Base-by-base conservation (phyloP, 345 rosid genomes). In the Reutealis trisperma region DNA sequence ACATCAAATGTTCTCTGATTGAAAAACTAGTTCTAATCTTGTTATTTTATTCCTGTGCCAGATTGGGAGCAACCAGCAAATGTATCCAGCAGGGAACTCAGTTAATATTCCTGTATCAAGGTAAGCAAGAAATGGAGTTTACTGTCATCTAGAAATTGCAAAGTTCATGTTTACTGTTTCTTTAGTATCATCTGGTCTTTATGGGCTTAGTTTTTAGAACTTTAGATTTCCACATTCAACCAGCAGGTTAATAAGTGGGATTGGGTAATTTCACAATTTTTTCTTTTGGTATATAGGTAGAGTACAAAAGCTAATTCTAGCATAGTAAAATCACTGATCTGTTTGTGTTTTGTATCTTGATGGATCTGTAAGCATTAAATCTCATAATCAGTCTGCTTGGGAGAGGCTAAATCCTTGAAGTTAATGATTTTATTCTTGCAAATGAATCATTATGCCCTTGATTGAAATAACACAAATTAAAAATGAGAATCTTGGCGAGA, bases 61-160 rank as follows among this genome's bases (percentile, higher is more conserved):
- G 91, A 79, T 83, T 77, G 79, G 84, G 76, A 84, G 76, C 72
- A 73, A 79, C 74, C 86, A 78, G 25, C 83, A 72, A 15, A 42
- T 65, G 21, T 45, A 83, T 74, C 70, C 63, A 8, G 82, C 75
- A 22, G 85, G 86, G 80, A 76, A 73, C 79, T 75, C 79, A 13
- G 73, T 79, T 69, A 79, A 78, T 76, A 49, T 76, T 64, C 86
- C 86, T 54, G 61, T 81, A 5, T 70, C 83, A 78, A 86, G 91
- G 89, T 88, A 80, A 25, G 37, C 4, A 52, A 7, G 19, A 3
- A 14, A 18, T 19, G 16, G 41, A 15, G 25, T 37, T 68, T 65
- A n/a, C 37, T 45, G 32, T 37, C 70, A 52, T 75, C 51, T 10
- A 32, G 32, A 22, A 51, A 54, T 41, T 52, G 77, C 63, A 44